Base-by-base conservation (phyloP, 129 eudicot species). In the Heracleum sosnowskyi region DNA sequence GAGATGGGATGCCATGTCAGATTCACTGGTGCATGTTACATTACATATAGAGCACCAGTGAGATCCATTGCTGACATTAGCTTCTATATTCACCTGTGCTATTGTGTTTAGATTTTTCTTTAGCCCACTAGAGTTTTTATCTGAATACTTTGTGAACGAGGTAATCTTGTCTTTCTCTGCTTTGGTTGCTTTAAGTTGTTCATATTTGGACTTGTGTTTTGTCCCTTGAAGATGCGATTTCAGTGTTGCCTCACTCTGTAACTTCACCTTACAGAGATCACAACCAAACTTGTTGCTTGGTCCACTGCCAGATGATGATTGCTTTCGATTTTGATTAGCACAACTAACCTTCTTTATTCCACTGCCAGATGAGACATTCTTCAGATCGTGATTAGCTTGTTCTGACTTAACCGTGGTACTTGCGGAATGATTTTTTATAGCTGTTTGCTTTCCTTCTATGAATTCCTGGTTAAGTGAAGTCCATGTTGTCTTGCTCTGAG, bases 211-310 rank as follows among this genome's bases (percentile, higher is more conserved):
- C 20, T 41, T 63, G 77, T 84, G 87, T 69, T 53, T 84, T 8
- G 20, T 24, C 11, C 87, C 87, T 49, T 35, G 77, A 68, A 84
- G 77, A 81, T 84, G 87, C 4, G 77, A 60, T 33, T 75, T 74
- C 42, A 84, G 11, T 7, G 63, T 40, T 33, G 39, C 33, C 77
- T 84, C 80, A 57, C 82, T 73, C 20, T 72, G 33, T 45, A 76
- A 66, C 40, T 46, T 81, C 74, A 84, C 78, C 73, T 72, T 69
- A 68, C 87, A 84, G 63, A 81, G 8, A 29, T 68, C 80, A 74
- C 87, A 84, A 29, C 39, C 76, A 84, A 79, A 84, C 78, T 80
- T 78, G 74, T 39, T 46, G 73, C 36, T 69, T 69, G 74, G 28
- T 36, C 45, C 74, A 16, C 44, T 36, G 1, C 29, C 74, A 33